Conservation (phyloP, 202 grass and related monocot genomes). For the Zizania palustris region DNA sequence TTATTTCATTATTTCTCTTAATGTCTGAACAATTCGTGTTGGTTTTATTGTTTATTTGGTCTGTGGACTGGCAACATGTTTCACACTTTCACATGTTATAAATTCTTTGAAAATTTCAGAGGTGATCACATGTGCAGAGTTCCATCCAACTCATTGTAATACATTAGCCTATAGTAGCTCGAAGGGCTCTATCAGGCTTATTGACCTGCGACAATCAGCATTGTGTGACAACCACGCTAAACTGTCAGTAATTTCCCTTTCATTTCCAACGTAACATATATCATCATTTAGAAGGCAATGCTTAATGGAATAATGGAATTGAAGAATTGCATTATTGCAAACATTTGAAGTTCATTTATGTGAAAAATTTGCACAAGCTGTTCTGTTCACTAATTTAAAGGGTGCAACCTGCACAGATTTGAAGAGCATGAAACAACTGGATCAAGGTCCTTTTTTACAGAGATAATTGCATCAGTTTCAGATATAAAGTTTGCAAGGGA, state of each 20-base stretch:
- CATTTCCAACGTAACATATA: constrained; percentile 42
- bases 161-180: constrained; percentile 89
- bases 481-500: constrained; percentile 87
- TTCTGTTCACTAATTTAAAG: constrained; percentile 10
- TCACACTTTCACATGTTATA: constrained; percentile 50
- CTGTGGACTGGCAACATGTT: constrained; percentile 24
- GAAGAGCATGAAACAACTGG: constrained; percentile 82
- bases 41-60: constrained; percentile 29
- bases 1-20: too few relatives aligned
- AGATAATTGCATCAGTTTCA: constrained; percentile 92
- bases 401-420: constrained; percentile 53
- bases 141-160: constrained; percentile 81
- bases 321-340: constrained; percentile 13
- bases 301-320: constrained; percentile 2
- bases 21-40: constrained; percentile 30
- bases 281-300: constrained; percentile 28
- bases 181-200: constrained; percentile 82
- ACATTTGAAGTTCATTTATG: constrained; percentile 31
- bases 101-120: constrained; percentile 66
- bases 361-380: constrained; percentile 8
- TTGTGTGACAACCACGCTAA: constrained; percentile 81
- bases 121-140: constrained; percentile 91
- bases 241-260: constrained; percentile 62
- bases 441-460: constrained; percentile 86
- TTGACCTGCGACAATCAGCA: constrained; percentile 82